These are phyloP conservation scores for Neophaeococcomyces mojaviensis DNA, from an alignment of 2,329 filamentous ascomycete genomes.

Conservation along the genomic window DNA sequence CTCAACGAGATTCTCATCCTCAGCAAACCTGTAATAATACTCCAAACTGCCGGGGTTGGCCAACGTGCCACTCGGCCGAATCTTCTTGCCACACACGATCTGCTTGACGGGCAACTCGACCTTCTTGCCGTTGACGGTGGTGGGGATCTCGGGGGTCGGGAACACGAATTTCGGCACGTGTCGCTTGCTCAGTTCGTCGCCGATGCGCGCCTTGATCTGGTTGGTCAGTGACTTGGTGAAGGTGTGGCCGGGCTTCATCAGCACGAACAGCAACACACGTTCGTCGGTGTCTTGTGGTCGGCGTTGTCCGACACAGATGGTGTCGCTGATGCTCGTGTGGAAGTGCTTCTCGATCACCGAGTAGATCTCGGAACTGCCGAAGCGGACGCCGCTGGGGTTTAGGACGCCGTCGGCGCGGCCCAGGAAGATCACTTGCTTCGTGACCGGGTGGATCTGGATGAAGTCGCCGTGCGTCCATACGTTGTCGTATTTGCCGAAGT, in stretches of 20 bases:
- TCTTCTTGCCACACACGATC: slow-evolving; percentile 66
- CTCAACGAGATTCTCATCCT: slow-evolving; percentile 54
- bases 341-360: slow-evolving; percentile 66
- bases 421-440: slow-evolving; percentile 58
- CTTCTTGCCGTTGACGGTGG: slow-evolving; percentile 77
- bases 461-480: slow-evolving; percentile 84
- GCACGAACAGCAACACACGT: slow-evolving; percentile 51
- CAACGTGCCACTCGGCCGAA: slow-evolving; percentile 70
- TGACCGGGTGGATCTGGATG: slow-evolving; percentile 60
- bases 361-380: slow-evolving; percentile 93
- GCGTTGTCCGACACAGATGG: slow-evolving; percentile 73
- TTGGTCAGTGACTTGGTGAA: slow-evolving; percentile 51
- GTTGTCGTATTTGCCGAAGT: slow-evolving; percentile 28
- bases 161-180: slow-evolving; percentile 75
- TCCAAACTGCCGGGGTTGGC: slow-evolving; percentile 68
- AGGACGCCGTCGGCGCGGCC: slow-evolving; percentile 47
- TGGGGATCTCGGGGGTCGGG: slow-evolving; percentile 74
- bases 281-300: slow-evolving; percentile 53
- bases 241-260: slow-evolving; percentile 51
- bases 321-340: slow-evolving; percentile 55
- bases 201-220: slow-evolving; percentile 58
- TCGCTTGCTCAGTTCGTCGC: slow-evolving; percentile 58
- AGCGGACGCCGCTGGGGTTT: slow-evolving; percentile 84
- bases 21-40: slow-evolving; percentile 72
- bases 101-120: slow-evolving; percentile 79